These are phyloP conservation scores for Halophytophthora polymorphica DNA, from an alignment of 352 stramenopile species.

Conservation along the genomic window DNA sequence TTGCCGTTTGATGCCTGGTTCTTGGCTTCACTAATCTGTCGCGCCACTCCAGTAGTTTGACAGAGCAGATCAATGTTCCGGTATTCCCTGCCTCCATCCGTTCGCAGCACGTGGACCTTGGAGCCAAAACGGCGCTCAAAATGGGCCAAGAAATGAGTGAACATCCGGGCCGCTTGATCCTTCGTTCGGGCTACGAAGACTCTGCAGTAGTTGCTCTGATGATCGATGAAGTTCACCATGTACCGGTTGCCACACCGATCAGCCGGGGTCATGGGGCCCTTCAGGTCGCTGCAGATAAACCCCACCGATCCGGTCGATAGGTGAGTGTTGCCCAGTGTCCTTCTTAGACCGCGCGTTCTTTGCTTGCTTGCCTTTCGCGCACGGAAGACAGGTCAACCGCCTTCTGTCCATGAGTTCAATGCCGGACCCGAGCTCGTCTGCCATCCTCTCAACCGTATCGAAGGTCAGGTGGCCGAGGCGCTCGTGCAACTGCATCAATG, in stretches of 20 bases:
- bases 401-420: conserved; percentile 5
- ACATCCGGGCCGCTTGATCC: conserved; percentile 6
- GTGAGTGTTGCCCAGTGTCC: conserved; percentile 10
- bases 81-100: conserved; percentile 23
- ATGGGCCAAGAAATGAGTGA: conserved; percentile 5
- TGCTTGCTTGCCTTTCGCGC: conserved; percentile 10
- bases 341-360: conserved; percentile 5
- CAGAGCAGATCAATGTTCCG: conserved; percentile 28
- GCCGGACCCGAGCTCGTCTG: neutral
- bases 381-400: conserved; percentile 9
- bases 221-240: conserved; percentile 17
- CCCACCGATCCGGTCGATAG: conserved; percentile 8
- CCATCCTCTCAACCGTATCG: conserved; percentile 3
- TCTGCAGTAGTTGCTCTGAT: conserved; percentile 11
- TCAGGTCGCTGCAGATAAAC: conserved; percentile 16
- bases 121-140: conserved; percentile 10
- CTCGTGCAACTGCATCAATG: conserved; percentile 6
- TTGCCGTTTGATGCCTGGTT: conserved; percentile 34
- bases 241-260: conserved; percentile 9
- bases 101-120: conserved; percentile 6
- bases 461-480: conserved; percentile 5
- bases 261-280: conserved; percentile 11
- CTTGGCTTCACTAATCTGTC: conserved; percentile 17
- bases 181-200: conserved; percentile 12
- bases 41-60: conserved; percentile 7